Percentiles rank a stretch among this genome's conserved stretches.
Conservation (phyloP, 257 asterid genomes). For the Rubia yunnanensis region DNA sequence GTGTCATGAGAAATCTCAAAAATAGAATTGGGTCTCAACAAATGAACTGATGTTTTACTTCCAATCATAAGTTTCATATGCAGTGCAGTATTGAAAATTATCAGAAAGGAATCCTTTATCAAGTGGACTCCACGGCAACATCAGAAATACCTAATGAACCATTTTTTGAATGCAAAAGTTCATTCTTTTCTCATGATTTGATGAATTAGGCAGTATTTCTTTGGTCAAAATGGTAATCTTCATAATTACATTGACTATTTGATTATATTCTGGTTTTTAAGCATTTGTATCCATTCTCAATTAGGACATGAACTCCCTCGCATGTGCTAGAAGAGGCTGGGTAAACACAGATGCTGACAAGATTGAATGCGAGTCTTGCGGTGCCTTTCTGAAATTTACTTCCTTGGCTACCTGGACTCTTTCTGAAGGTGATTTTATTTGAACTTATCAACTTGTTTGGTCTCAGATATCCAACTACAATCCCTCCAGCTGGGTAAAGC, state of each 20-base stretch:
- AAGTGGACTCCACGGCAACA: not conserved
- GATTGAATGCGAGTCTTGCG: conserved; percentile 94
- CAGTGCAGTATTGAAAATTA: not conserved
- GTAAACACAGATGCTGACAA: conserved; percentile 76
- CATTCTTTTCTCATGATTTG: not conserved
- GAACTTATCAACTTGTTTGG: conserved; percentile 4
- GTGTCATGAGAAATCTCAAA: not conserved
- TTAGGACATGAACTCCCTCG: conserved; percentile 84
- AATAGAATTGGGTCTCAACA: not conserved
- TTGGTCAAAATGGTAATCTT: not conserved
- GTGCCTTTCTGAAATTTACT: conserved; percentile 57
- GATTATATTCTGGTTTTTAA: not conserved
- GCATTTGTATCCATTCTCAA: conserved; percentile 14
- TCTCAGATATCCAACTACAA: not conserved
- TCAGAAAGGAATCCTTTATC: not conserved
- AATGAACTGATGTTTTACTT: not conserved
- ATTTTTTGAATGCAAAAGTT: not conserved
- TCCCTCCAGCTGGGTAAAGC: not conserved
- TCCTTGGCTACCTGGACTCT: conserved; percentile 58
- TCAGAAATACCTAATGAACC: not conserved
- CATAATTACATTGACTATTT: not conserved
- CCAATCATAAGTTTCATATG: not conserved
- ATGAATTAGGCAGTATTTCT: too few relatives aligned
- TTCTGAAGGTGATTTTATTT: conserved; percentile 58
- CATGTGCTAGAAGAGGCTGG: conserved; percentile 99